phyloP scores from a whole-genome alignment of 2,329 filamentous ascomycete species.

The Magnaporthiopsis poae region DNA sequence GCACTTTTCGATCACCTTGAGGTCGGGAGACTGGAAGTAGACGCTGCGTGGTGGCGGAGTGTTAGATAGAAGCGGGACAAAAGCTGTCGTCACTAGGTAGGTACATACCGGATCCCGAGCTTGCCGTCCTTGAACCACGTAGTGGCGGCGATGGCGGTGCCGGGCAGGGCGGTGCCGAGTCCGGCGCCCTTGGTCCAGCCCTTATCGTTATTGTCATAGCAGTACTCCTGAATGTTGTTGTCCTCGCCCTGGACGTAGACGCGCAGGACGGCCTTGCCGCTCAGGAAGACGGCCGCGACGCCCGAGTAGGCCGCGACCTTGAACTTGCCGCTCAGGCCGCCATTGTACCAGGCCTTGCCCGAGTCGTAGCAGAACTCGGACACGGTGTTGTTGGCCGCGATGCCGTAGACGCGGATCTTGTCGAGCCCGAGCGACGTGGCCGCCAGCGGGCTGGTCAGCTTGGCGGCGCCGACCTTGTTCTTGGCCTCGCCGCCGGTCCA shows the following conservation, averaged over 20 bases:
- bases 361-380: conserved; percentile 7
- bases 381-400: conserved; percentile 6
- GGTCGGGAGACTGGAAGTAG: conserved; percentile 6
- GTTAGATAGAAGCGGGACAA: background rate
- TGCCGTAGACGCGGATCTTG: conserved; percentile 10
- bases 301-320: conserved; percentile 9
- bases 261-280: conserved; percentile 6
- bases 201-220: conserved; percentile 2
- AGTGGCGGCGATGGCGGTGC: conserved; percentile 12
- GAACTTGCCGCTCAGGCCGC: conserved; percentile 7
- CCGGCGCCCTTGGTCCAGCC: conserved; percentile 10
- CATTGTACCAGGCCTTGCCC: conserved; percentile 8
- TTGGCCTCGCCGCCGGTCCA: conserved; percentile 5
- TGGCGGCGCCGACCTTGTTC: conserved; percentile 8
- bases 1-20: conserved; percentile 6
- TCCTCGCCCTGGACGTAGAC: conserved; percentile 10
- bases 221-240: conserved; percentile 5
- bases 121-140: conserved; percentile 4
- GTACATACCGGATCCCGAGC: conserved; percentile 8
- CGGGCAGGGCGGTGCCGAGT: conserved; percentile 9
- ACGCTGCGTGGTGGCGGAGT: conserved; percentile 5
- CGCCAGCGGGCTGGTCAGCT: conserved; percentile 8
- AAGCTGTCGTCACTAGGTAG: too few relatives aligned
- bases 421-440: conserved; percentile 9
- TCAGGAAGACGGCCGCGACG: conserved; percentile 10